These are phyloP conservation scores for Viola odorata DNA, from an alignment of 345 rosid species.

Conservation along the genomic window DNA sequence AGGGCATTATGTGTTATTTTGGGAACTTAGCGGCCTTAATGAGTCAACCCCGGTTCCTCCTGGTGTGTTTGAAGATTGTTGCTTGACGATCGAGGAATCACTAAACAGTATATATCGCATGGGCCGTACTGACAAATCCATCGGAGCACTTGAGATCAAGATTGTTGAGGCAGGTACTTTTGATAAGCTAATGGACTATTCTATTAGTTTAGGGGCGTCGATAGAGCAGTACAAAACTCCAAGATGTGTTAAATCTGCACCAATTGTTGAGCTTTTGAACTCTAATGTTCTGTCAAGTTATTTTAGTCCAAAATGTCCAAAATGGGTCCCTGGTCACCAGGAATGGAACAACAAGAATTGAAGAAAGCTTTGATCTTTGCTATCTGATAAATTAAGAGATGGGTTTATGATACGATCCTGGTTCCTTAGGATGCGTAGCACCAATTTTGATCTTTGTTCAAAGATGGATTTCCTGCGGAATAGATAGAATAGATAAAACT, in stretches of 20 bases:
- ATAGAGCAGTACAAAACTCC: conserved; percentile 21
- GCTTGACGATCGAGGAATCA: conserved; percentile 9
- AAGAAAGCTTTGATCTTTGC: no score
- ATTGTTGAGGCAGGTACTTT: conserved; percentile 10
- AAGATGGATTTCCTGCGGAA: no score
- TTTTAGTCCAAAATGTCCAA: conserved; percentile 17
- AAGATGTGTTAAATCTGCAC: conserved; percentile 21
- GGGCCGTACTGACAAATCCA: conserved; percentile 15
- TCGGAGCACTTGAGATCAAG: conserved; percentile 15
- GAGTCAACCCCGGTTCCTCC: conserved; percentile 10
- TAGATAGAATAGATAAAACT: no score
- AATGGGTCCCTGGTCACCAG: conserved; percentile 17
- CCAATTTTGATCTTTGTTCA: no score
- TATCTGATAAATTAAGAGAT: no score
- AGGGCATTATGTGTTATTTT: conserved; percentile 17
- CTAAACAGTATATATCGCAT: conserved; percentile 20
- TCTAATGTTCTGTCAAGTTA: conserved; percentile 8
- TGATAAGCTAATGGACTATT: conserved; percentile 20
- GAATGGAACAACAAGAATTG: conserved; percentile 3
- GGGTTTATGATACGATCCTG: no score
- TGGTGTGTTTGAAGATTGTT: conserved; percentile 14
- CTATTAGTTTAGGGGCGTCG: conserved; percentile 17
- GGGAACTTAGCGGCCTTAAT: conserved; percentile 10
- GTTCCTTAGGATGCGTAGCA: no score
- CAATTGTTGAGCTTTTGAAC: conserved; percentile 15